These are phyloP conservation scores for Thinopyrum elongatum DNA, from an alignment of 176 grass and related monocot species.

Conservation along the genomic window DNA sequence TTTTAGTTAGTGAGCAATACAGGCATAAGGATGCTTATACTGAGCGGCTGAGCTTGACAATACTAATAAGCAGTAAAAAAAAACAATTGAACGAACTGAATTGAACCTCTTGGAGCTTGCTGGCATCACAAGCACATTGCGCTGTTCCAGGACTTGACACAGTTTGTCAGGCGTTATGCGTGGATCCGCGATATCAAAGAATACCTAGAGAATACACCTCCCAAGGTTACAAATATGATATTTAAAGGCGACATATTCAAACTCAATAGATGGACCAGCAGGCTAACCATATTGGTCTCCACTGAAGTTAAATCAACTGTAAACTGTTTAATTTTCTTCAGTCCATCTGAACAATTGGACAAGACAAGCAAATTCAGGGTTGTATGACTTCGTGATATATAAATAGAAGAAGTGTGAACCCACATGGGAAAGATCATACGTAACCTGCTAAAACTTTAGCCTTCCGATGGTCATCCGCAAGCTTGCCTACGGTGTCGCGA, in stretches of 20 bases:
- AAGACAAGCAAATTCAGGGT: neutral
- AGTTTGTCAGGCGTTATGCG: constrained; percentile 55
- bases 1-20: neutral
- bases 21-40: neutral
- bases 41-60: neutral
- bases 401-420: neutral
- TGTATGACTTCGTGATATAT: neutral
- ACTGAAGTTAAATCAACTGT: constrained; percentile 54
- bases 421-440: neutral
- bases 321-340: constrained; percentile 76
- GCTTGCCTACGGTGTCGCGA: constrained; percentile 61
- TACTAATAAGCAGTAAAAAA: neutral
- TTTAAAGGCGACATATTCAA: neutral
- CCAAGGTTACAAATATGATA: neutral
- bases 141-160: constrained; percentile 63
- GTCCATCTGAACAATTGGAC: constrained; percentile 51
- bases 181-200: constrained; percentile 64
- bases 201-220: constrained; percentile 39
- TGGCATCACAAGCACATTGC: constrained; percentile 83
- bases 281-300: constrained; percentile 85
- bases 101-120: constrained; percentile 61
- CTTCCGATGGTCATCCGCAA: constrained; percentile 77
- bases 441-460: constrained; percentile 85
- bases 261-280: neutral
- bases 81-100: neutral